phyloP scores from a whole-genome alignment of 805 yeast species.

The Zygotorulaspora sp. region DNA sequence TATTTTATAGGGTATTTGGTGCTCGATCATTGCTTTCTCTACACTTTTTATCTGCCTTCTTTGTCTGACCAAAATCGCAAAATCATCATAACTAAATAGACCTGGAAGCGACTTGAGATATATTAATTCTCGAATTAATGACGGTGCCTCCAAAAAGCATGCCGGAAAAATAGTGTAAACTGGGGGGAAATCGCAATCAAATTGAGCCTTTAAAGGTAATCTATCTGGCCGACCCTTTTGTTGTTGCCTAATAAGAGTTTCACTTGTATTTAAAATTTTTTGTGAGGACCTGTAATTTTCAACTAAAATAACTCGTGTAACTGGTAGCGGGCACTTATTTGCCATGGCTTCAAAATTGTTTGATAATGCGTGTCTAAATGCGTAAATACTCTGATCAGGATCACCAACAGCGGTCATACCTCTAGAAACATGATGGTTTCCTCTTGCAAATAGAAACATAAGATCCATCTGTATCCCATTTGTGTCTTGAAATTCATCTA shows the following conservation, averaged over 20 bases:
- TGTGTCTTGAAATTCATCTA: slow-evolving; percentile 96
- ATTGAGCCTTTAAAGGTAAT: slow-evolving; percentile 44
- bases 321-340: slow-evolving; percentile 34
- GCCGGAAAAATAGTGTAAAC: slow-evolving; percentile 40
- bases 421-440: slow-evolving; percentile 38
- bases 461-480: slow-evolving; percentile 70
- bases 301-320: slow-evolving; percentile 42
- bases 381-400: slow-evolving; percentile 93
- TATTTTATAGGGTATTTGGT: slow-evolving; percentile 59
- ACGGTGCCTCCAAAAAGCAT: slow-evolving; percentile 51
- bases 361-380: slow-evolving; percentile 75
- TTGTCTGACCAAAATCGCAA: slow-evolving; percentile 69
- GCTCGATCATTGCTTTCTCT: slow-evolving; percentile 56
- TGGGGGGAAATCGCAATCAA: slow-evolving; percentile 42
- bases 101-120: slow-evolving; percentile 44
- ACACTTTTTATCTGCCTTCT: slow-evolving; percentile 55
- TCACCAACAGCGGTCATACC: slow-evolving; percentile 90
- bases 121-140: slow-evolving; percentile 52
- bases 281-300: slow-evolving; percentile 81
- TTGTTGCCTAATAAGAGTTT: slow-evolving; percentile 60
- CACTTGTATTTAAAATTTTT: slow-evolving; percentile 60
- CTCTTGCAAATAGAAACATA: slow-evolving; percentile 48
- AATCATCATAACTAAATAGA: slow-evolving; percentile 49
- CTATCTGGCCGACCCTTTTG: slow-evolving; percentile 38
- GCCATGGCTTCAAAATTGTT: slow-evolving; percentile 60